Percentiles rank a stretch among this genome's conserved stretches.
phyloP scores from a whole-genome alignment of 441 rosid genomes.

The Adansonia madagascariensis region DNA sequence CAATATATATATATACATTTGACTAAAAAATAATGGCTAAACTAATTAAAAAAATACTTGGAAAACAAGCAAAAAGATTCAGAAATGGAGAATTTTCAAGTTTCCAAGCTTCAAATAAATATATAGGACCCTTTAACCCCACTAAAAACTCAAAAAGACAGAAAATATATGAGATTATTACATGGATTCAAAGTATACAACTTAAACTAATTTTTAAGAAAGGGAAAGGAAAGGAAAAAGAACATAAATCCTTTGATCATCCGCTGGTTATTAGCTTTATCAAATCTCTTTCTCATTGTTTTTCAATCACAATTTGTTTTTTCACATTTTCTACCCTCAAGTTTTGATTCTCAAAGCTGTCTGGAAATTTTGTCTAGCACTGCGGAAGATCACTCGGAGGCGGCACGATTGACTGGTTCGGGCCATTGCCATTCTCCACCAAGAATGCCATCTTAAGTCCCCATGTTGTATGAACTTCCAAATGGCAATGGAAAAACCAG shows the following conservation, averaged over 20 bases:
- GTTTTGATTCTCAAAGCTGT: conserved; percentile 32
- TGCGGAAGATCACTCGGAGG: conserved; percentile 60
- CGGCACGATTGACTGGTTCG: conserved; percentile 54
- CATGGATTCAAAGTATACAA: conserved; percentile 3
- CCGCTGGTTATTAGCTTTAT: not conserved
- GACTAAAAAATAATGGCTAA: too few species aligned
- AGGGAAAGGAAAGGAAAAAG: not conserved
- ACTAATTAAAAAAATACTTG: too few species aligned
- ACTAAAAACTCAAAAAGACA: not conserved
- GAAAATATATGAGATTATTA: not conserved
- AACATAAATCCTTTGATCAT: not conserved
- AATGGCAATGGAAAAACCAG: conserved; percentile 63
- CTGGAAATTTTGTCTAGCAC: conserved; percentile 36
- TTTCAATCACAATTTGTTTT: conserved; percentile 19
- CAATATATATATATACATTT: too few species aligned
- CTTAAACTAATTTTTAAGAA: not conserved
- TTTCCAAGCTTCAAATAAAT: not conserved
- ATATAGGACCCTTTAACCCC: not conserved
- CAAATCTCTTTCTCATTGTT: not conserved
- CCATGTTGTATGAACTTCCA: conserved; percentile 65
- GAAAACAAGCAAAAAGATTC: too few species aligned
- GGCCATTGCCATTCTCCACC: conserved; percentile 61
- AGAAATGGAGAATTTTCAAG: too few species aligned
- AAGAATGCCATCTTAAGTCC: conserved; percentile 66
- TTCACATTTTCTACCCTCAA: conserved; percentile 23